Conservation (phyloP, 176 grass and related monocot genomes). For the Cenchrus fungigraminus region DNA sequence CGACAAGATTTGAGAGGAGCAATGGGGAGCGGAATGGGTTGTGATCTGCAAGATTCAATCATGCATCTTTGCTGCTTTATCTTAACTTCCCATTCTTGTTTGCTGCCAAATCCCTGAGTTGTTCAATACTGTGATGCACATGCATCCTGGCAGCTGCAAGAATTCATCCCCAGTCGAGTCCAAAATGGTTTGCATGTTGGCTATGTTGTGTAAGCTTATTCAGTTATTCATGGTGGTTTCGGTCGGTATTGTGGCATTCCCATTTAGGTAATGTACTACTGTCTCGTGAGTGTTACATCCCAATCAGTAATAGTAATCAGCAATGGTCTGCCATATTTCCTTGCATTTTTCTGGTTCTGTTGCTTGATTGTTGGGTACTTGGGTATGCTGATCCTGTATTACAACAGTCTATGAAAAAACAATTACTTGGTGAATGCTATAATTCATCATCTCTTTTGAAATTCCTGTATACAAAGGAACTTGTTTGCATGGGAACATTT, state of each 20-base stretch:
- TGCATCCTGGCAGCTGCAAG: conserved; percentile 62
- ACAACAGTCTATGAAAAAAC: not conserved
- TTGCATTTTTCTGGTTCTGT: too few relatives aligned
- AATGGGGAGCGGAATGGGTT: conserved; percentile 30
- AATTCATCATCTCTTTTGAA: not conserved
- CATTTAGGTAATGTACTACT: conserved; percentile 65
- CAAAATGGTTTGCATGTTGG: conserved; percentile 62
- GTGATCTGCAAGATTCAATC: conserved; percentile 26
- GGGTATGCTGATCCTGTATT: not conserved
- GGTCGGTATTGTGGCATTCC: conserved; percentile 54
- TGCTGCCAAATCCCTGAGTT: conserved; percentile 36
- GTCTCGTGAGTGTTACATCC: conserved; percentile 51
- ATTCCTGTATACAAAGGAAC: not conserved
- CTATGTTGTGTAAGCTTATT: conserved; percentile 64
- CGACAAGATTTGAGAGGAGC: conserved; percentile 81
- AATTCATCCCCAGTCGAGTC: conserved; percentile 46
- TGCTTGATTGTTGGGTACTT: not conserved
- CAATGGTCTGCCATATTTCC: conserved; percentile 21
- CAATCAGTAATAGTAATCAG: conserved; percentile 64
- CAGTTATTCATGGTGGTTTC: conserved; percentile 58
- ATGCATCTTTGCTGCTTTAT: conserved; percentile 45
- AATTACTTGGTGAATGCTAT: not conserved
- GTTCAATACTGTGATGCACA: conserved; percentile 45
- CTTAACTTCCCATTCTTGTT: conserved; percentile 53
- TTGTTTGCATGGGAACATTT: not conserved